Evolutionary conservation across 202 grass and related monocot genomes (phyloP).

Genomic region (Thinopyrum obtusiflorum): DNA sequence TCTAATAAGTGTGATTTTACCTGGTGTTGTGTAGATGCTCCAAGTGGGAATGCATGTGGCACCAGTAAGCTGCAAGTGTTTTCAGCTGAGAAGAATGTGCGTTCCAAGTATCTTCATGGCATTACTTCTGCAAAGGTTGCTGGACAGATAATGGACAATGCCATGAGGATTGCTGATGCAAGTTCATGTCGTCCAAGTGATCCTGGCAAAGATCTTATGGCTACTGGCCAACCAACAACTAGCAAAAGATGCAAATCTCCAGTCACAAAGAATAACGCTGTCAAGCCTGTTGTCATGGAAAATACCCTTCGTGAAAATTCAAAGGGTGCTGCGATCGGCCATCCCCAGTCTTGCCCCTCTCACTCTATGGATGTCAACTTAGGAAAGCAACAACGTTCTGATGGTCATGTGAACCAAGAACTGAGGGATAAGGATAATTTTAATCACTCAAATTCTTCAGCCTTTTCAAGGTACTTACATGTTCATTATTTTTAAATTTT

Average conservation of each 20-base stretch:
- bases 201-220: conserved; percentile 44
- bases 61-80: conserved; percentile 12
- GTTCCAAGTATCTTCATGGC: conserved; percentile 38
- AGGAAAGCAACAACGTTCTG: conserved; percentile 31
- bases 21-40: conserved; percentile 37
- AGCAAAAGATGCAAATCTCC: conserved; percentile 40
- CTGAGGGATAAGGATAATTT: conserved; percentile 64
- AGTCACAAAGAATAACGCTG: conserved; percentile 29
- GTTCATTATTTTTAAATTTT: conserved; percentile 16
- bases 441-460: conserved; percentile 87
- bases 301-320: conserved; percentile 43
- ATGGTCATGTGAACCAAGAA: conserved; percentile 47
- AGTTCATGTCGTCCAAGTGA: conserved; percentile 36
- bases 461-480: conserved; percentile 74
- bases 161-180: conserved; percentile 45
- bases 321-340: conserved; percentile 33
- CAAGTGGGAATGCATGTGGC: conserved; percentile 19
- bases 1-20: conserved; percentile 28
- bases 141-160: conserved; percentile 45
- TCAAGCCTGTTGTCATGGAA: conserved; percentile 14
- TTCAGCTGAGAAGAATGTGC: conserved; percentile 34
- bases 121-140: conserved; percentile 42
- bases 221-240: conserved; percentile 37
- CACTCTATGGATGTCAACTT: conserved; percentile 31
- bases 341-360: conserved; percentile 44